Evolutionary conservation across 2,329 filamentous ascomycete genomes (phyloP), one percentile per base, ranked within the genome.

Genomic region (Ophiostoma ulmi): DNA sequence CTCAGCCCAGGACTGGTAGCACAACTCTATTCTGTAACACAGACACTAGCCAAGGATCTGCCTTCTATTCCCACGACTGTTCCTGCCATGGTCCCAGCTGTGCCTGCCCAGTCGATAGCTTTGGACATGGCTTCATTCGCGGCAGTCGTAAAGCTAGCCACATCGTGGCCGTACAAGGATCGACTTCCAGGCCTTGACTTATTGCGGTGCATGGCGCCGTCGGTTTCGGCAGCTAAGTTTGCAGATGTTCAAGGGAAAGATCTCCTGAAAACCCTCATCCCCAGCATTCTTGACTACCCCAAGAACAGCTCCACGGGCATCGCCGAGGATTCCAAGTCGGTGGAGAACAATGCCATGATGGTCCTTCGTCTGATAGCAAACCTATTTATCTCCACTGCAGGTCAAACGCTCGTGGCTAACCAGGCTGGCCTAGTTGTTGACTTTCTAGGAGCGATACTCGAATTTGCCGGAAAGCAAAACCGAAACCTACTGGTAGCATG

Each of bases 281-380:
- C 75, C 6, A 71, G 67, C 36, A 67, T 73, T 2, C 78, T 77
- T 63, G 69, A 66, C 14, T 72, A 69, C 31, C 52, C 71, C 3
- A 68, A 65, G 44, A 75, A 80, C 52, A 72, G 83, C 73, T 74
- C 79, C 74, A 72, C 80, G 78, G 63, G 87, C 80, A 73, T 78
- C 71, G 72, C 81, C 78, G 41, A 87, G 80, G 84, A 88, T 10
- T 78, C 80, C 5, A 81, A 85, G 0, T 83, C 90, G 0, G 88
- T 88, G 52, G 85, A 90, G 69, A 97, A 97, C 79, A 93, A 93
- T 74, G 87, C 88, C 13, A 97, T 98, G 90, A 91, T 99, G 83
- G 89, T 90, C 0, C 84, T 93, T 14, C 91, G 95, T 4, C 87
- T 90, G 17, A 84, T 98, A 67, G 90, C 88, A 39, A 99, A 99